These are phyloP conservation scores for Phytophthora pluvialis DNA, from an alignment of 352 stramenopile species.

Conservation along the genomic window DNA sequence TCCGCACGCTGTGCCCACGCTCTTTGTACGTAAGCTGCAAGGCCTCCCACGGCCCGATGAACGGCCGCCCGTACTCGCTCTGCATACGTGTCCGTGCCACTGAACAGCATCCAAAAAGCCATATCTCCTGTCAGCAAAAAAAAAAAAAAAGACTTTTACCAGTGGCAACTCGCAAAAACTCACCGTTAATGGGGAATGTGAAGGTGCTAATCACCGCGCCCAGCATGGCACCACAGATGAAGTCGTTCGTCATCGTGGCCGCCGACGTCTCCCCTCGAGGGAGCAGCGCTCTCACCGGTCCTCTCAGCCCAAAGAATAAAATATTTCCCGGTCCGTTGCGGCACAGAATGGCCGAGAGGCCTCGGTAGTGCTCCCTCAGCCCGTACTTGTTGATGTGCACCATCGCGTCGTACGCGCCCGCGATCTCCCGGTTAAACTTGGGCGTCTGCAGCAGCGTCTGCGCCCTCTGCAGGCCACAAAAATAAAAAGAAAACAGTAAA, in stretches of 20 bases:
- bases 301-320: conserved; percentile 86
- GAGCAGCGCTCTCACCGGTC: conserved; percentile 72
- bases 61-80: conserved; percentile 73
- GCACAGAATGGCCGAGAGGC: conserved; percentile 78
- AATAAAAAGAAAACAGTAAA: neutral
- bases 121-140: conserved; percentile 11
- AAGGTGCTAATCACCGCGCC: conserved; percentile 86
- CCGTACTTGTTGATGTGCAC: conserved; percentile 83
- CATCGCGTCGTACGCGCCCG: conserved; percentile 78
- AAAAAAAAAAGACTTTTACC: neutral
- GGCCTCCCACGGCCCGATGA: conserved; percentile 63
- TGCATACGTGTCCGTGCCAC: conserved; percentile 86
- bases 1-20: conserved; percentile 58
- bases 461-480: conserved; percentile 49
- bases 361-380: conserved; percentile 84
- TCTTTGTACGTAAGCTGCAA: conserved; percentile 78
- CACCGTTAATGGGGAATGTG: conserved; percentile 87
- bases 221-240: conserved; percentile 84
- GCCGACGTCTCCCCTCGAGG: conserved; percentile 51
- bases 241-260: conserved; percentile 73
- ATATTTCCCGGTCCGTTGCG: conserved; percentile 88
- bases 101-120: conserved; percentile 25
- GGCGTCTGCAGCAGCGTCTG: conserved; percentile 89
- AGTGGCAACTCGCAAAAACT: neutral
- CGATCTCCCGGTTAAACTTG: conserved; percentile 86